A percentile compares a stretch with the other conserved stretches of the same genome.
These are phyloP conservation scores for Zymoseptoria passerinii DNA, from an alignment of 2,329 filamentous ascomycete species.

Conservation along the genomic window DNA sequence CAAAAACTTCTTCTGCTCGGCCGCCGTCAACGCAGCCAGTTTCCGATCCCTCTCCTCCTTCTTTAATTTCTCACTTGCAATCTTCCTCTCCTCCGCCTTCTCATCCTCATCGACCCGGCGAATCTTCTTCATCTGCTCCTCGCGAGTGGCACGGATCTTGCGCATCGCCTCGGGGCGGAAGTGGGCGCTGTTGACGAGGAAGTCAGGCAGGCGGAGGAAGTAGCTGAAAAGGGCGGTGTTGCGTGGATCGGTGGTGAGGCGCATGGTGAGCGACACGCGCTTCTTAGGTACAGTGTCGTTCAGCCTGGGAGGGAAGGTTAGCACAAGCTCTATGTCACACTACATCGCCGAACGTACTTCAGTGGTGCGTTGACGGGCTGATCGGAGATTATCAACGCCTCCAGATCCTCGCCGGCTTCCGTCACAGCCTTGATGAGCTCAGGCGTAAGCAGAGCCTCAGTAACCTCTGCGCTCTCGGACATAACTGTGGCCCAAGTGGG, in stretches of 20 bases:
- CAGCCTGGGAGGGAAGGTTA: slow-evolving; percentile 46
- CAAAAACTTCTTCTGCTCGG: slow-evolving; percentile 46
- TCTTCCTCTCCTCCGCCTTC: slow-evolving; percentile 53
- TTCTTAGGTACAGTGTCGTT: slow-evolving; percentile 80
- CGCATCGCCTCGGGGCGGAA: slow-evolving; percentile 83
- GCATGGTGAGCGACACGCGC: slow-evolving; percentile 69
- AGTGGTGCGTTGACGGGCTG: slow-evolving; percentile 80
- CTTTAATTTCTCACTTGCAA: slow-evolving; percentile 55
- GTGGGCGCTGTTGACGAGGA: slow-evolving; percentile 65
- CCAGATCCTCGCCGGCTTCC: slow-evolving; percentile 68
- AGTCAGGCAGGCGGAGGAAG: slow-evolving; percentile 74
- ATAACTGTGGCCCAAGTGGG: slow-evolving; percentile 87
- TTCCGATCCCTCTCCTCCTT: slow-evolving; percentile 67
- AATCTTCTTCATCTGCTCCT: slow-evolving; percentile 71
- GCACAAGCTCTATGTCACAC: neutral
- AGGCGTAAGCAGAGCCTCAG: slow-evolving; percentile 75
- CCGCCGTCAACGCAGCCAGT: slow-evolving; percentile 60
- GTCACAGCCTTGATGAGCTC: slow-evolving; percentile 75
- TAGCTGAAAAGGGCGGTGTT: slow-evolving; percentile 70
- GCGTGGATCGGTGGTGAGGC: slow-evolving; percentile 52
- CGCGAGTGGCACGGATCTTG: slow-evolving; percentile 72
- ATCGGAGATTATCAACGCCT: slow-evolving; percentile 83
- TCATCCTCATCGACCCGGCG: slow-evolving; percentile 68
- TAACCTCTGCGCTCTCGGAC: slow-evolving; percentile 94
- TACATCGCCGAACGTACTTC: slow-evolving; percentile 50